phyloP scores from a whole-genome alignment of 169 alveolate genomes.

The Cyclospora cayetanensis region DNA sequence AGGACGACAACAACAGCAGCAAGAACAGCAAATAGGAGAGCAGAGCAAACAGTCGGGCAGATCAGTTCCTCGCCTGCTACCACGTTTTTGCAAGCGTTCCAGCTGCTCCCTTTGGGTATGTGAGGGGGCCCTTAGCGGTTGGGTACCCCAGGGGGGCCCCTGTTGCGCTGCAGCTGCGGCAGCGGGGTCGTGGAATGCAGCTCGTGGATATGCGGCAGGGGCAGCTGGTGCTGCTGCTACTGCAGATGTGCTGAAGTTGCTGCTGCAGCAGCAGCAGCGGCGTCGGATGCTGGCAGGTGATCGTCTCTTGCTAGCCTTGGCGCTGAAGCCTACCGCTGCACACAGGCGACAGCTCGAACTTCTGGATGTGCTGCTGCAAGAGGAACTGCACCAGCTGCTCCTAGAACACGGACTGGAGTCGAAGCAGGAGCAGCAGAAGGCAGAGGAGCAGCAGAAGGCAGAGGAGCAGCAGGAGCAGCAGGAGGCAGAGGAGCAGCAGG shows the following conservation, averaged over 20 bases:
- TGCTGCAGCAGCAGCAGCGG: constrained; percentile 55
- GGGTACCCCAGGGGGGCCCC: constrained; percentile 41
- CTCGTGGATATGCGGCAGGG: neutral
- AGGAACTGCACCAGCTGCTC: constrained; percentile 28
- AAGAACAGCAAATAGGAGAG: neutral
- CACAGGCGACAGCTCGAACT: neutral
- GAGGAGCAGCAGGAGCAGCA: neutral
- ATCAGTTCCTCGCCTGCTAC: neutral
- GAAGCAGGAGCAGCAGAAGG: neutral
- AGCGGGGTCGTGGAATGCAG: constrained; percentile 39
- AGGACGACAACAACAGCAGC: neutral
- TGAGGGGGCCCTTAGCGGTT: constrained; percentile 32
- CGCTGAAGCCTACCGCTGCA: constrained; percentile 6
- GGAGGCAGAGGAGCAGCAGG: neutral
- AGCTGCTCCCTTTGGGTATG: neutral
- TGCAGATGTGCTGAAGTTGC: constrained; percentile 7
- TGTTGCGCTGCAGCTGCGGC: constrained; percentile 56
- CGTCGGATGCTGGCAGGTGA: neutral
- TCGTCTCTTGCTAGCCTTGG: neutral
- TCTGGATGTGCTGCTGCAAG: neutral
- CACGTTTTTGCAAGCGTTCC: neutral
- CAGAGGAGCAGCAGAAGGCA: neutral
- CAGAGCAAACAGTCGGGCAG: neutral
- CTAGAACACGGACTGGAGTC: neutral
- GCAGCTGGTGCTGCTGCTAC: constrained; percentile 14